Conservation (phyloP, 148 eudicot genomes). For the Chenopodium quinoa region DNA sequence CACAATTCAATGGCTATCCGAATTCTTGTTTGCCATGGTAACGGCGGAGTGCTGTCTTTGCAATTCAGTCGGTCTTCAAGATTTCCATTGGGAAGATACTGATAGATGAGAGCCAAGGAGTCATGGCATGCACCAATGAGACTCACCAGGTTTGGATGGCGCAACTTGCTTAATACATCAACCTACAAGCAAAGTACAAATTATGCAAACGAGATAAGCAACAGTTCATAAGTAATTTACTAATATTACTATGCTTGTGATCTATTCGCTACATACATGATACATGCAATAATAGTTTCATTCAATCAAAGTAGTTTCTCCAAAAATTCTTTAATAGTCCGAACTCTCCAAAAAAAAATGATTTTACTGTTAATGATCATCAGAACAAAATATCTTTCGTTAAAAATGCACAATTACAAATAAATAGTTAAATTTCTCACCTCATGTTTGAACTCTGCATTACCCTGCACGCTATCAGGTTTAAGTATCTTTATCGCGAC, state of each 20-base stretch:
- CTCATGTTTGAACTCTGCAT: slow-evolving; percentile 73
- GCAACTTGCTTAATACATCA: slow-evolving; percentile 63
- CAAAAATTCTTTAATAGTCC: too few species aligned
- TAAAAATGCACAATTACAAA: too few species aligned
- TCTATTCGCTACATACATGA: too few species aligned
- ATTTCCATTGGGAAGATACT: slow-evolving; percentile 79
- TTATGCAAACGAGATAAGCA: too few species aligned
- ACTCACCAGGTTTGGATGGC: slow-evolving; percentile 80
- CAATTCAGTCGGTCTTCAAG: slow-evolving; percentile 85
- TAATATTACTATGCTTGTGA: too few species aligned
- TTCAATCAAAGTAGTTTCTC: too few species aligned
- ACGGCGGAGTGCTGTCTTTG: slow-evolving; percentile 56
- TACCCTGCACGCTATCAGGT: slow-evolving; percentile 53
- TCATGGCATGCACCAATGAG: slow-evolving; percentile 85
- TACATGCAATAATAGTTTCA: too few species aligned
- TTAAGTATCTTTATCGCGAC: slow-evolving; percentile 70
- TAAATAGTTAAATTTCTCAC: slow-evolving; percentile 27
- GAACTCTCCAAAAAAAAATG: too few species aligned
- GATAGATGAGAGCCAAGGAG: slow-evolving; percentile 60
- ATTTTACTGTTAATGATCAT: too few species aligned
- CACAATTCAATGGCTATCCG: slow-evolving; percentile 73
- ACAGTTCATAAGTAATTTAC: too few species aligned
- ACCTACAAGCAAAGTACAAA: slow-evolving; percentile 40
- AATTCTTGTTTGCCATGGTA: slow-evolving; percentile 77
- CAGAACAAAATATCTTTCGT: too few species aligned